Base-by-base conservation (phyloP, 2,329 filamentous ascomycete genomes). In the Penicillium sp. region DNA sequence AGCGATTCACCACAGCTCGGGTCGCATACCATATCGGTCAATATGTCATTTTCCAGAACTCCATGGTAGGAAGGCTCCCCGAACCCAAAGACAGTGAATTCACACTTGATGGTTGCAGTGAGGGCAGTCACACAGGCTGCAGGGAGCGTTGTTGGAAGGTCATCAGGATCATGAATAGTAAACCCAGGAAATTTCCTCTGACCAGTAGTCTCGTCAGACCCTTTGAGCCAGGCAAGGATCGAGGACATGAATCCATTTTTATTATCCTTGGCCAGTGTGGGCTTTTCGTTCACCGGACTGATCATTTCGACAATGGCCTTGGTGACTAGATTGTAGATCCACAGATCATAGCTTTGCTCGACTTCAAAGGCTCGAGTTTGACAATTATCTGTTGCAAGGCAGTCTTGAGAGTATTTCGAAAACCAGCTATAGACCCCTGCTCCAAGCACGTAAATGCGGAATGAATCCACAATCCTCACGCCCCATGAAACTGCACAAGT, bases 341-440 rank as follows among this genome's bases (percentile, higher is more conserved):
- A 60, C 35, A 57, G 43, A 53, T 58, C 53, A 18, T 43, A 35
- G 19, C 54, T 59, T 13, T 60, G 27, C 36, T 42, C 36, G 26
- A 60, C 46, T 9, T 58, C 19, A 47, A 62, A 47, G 14, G 29
- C 47, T 7, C 43, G 40, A 18, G 65, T 38, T 68, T 83, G 81
- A 69, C 80, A 84, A 61, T 76, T 73, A 48, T 81, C 64, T 7
- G 63, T 61, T 0, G 63, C 47, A 4, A 82, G 68, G 61, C 80
- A 83, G n/a, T 65, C 64, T 63, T 83, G 79, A 41, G 66, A 66
- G 70, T 84, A 84, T 70, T 82, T 79, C 65, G 80, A 73, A 74
- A 85, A 85, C 75, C 84, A 85, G 44, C 72, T 78, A 71, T 89
- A 90, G 16, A 88, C 64, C 0, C 86, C 87, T 44, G 23, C 7